Percentiles rank a stretch among this genome's conserved stretches.
Evolutionary conservation across 202 grass and related monocot species (phyloP).

Genomic region (Saccharum hybrid): DNA sequence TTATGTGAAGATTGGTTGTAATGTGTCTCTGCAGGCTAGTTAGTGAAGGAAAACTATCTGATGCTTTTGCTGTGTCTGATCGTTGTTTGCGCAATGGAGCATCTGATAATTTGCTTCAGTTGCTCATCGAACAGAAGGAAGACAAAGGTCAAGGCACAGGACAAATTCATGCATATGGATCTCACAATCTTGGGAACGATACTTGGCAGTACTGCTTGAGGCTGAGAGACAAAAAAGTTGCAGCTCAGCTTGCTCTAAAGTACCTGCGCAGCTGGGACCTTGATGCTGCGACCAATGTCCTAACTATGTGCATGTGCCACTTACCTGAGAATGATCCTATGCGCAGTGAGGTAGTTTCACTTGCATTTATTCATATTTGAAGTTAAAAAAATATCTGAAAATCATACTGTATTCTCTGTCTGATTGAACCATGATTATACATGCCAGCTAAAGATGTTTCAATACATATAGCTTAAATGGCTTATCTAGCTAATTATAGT

Average conservation of each 20-base stretch:
- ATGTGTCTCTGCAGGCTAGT: conserved; percentile 71
- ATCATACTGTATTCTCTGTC: conserved; percentile 19
- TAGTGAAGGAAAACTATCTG: conserved; percentile 90
- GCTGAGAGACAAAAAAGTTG: conserved; percentile 86
- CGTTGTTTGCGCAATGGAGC: conserved; percentile 90
- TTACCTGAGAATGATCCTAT: conserved; percentile 72
- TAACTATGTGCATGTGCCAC: conserved; percentile 95
- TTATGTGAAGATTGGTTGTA: conserved; percentile 42
- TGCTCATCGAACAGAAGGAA: conserved; percentile 70
- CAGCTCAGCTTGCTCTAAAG: conserved; percentile 81
- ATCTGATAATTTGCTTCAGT: conserved; percentile 86
- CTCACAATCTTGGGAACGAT: conserved; percentile 58
- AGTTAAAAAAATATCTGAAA: conserved; percentile 28
- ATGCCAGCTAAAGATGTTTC: conserved; percentile 36
- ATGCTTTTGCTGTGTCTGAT: conserved; percentile 93
- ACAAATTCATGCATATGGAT: conserved; percentile 48
- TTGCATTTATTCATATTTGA: conserved; percentile 42
- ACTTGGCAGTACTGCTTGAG: conserved; percentile 94
- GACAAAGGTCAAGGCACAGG: conserved; percentile 55
- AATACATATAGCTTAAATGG: conserved; percentile 10
- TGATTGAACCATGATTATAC: conserved; percentile 30
- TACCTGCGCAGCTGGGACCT: conserved; percentile 85
- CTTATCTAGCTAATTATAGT: conserved; percentile 27
- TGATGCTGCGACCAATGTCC: conserved; percentile 79
- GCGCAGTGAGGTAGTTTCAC: conserved; percentile 65